These are phyloP conservation scores for Toxicodendron radicans DNA, from an alignment of 345 rosid species.

Conservation along the genomic window DNA sequence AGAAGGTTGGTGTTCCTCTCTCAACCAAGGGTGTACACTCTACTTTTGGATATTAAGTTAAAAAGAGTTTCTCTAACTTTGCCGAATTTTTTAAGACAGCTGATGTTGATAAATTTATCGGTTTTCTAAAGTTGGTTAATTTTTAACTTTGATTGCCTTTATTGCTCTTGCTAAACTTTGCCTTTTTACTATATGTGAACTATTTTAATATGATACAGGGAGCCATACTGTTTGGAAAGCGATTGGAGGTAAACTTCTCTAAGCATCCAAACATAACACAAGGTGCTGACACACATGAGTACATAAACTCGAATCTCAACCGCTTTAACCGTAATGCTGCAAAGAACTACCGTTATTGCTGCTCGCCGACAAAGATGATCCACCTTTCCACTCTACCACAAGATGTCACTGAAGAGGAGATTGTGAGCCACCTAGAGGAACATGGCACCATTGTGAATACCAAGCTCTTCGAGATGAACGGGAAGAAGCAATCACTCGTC, in stretches of 20 bases:
- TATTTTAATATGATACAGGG: slow-evolving; percentile 48
- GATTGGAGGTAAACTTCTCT: slow-evolving; percentile 90
- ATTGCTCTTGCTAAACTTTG: neutral
- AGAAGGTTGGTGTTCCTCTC: too few species aligned
- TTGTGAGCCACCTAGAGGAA: slow-evolving; percentile 68
- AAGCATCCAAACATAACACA: slow-evolving; percentile 88
- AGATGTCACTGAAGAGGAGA: slow-evolving; percentile 83
- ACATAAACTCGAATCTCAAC: slow-evolving; percentile 77
- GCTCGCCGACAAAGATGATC: slow-evolving; percentile 96
- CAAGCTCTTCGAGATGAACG: slow-evolving; percentile 90
- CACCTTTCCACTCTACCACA: slow-evolving; percentile 92
- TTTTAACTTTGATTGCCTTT: neutral
- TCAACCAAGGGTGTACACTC: too few species aligned
- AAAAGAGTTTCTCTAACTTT: too few species aligned
- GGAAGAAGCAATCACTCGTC: slow-evolving; percentile 88
- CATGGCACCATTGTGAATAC: slow-evolving; percentile 67
- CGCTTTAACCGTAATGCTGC: slow-evolving; percentile 97
- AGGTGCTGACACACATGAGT: slow-evolving; percentile 85
- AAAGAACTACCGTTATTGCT: slow-evolving; percentile 95
- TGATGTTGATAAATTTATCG: neutral
- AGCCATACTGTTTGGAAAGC: slow-evolving; percentile 86
- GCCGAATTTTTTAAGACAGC: neutral
- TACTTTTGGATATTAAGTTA: neutral
- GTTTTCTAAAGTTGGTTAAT: neutral
- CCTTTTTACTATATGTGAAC: neutral